Conservation (phyloP, 371 early-diverging fungal genomes). For the Paraphysoderma sedebokerense region DNA sequence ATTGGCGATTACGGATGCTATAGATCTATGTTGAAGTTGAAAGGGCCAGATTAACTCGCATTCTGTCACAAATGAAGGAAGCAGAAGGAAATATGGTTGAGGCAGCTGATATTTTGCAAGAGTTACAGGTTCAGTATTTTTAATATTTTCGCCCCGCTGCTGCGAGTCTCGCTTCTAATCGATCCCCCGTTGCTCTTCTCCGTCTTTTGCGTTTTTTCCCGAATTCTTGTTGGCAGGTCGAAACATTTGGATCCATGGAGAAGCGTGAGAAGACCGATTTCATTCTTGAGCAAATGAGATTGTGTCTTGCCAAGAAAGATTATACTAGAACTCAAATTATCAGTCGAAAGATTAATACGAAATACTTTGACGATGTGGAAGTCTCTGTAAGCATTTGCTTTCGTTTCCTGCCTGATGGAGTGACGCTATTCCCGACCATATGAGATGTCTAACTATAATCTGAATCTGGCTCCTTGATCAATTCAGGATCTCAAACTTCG, state of each 20-base stretch:
- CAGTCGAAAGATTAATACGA: conserved; percentile 79
- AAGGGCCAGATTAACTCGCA: conserved; percentile 82
- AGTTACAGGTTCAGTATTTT: conserved; percentile 46
- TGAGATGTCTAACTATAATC: too few species aligned
- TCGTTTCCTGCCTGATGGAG: background rate
- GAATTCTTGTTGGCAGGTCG: conserved; percentile 36
- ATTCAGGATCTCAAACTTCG: conserved; percentile 78
- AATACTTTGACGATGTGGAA: conserved; percentile 72
- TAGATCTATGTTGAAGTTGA: conserved; percentile 95
- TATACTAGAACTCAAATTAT: conserved; percentile 82
- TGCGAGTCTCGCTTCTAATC: background rate
- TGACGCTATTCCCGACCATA: background rate
- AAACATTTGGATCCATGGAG: conserved; percentile 97
- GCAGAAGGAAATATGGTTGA: conserved; percentile 73
- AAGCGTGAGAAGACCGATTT: conserved; percentile 95
- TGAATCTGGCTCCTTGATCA: too few species aligned
- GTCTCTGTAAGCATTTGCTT: conserved; percentile 38
- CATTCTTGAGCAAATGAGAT: conserved; percentile 93
- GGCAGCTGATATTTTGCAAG: conserved; percentile 90
- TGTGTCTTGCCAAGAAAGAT: conserved; percentile 80
- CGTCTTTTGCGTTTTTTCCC: background rate
- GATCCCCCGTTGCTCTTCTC: background rate
- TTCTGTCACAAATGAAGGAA: conserved; percentile 73
- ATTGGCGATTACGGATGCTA: background rate
- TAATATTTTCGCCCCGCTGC: conserved; percentile 1